Percentiles rank a stretch among this genome's conserved stretches.
Conservation (phyloP, 2,329 filamentous ascomycete species). For the Aspergillus sojae region DNA sequence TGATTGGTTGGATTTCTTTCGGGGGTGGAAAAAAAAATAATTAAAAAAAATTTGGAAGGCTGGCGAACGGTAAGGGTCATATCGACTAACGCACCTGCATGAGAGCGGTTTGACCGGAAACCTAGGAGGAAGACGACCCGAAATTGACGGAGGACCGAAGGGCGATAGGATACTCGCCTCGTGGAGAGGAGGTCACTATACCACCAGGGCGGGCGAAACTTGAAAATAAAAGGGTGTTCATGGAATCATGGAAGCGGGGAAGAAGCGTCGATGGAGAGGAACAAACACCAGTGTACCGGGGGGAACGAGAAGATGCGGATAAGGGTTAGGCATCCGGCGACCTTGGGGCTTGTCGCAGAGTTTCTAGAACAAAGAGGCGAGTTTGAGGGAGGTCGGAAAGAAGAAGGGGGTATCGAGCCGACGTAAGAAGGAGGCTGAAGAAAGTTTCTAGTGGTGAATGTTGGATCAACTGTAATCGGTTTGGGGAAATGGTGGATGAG, state of each 20-base stretch:
- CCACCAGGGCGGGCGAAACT: slow-evolving; percentile 37
- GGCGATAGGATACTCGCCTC: slow-evolving; percentile 26
- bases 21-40: neutral
- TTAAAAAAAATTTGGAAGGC: slow-evolving; percentile 4
- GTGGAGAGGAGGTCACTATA: slow-evolving; percentile 39
- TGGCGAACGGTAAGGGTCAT: slow-evolving; percentile 8
- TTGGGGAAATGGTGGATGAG: slow-evolving; percentile 4
- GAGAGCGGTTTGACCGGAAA: slow-evolving; percentile 34
- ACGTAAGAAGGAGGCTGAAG: slow-evolving; percentile 6
- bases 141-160: slow-evolving; percentile 30
- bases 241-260: slow-evolving; percentile 46
- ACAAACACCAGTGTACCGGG: slow-evolving; percentile 24
- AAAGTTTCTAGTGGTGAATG: slow-evolving; percentile 9
- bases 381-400: slow-evolving; percentile 9
- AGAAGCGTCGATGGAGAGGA: slow-evolving; percentile 24
- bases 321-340: slow-evolving; percentile 28
- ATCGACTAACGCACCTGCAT: slow-evolving; percentile 41
- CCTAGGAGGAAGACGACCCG: slow-evolving; percentile 23
- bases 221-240: slow-evolving; percentile 31
- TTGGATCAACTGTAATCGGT: slow-evolving; percentile 9
- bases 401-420: neutral
- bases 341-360: slow-evolving; percentile 8
- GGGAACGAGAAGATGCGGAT: slow-evolving; percentile 19
- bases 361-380: slow-evolving; percentile 3
- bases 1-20: neutral